Conservation (phyloP, 78 protist species). For the Dictyostelium intermedium region DNA sequence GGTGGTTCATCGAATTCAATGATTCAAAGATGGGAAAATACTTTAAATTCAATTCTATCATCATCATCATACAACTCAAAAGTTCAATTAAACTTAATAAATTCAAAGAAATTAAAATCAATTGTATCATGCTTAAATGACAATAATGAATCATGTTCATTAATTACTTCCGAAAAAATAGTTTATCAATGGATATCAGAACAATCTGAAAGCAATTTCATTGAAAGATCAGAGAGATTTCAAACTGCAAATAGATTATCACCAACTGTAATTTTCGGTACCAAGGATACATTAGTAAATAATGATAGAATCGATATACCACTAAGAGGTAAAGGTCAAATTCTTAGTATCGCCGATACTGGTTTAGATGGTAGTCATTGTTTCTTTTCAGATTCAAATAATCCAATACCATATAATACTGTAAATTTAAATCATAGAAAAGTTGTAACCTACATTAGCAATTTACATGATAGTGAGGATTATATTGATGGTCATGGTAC, state of each 20-base stretch:
- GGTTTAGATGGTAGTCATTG: slow-evolving; percentile 68
- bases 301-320: slow-evolving; percentile 11
- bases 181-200: slow-evolving; percentile 27
- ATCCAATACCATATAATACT: slow-evolving; percentile 39
- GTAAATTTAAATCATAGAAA: slow-evolving; percentile 46
- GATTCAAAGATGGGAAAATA: background rate
- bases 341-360: slow-evolving; percentile 64
- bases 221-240: background rate
- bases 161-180: background rate
- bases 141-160: background rate
- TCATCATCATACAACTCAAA: background rate
- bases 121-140: background rate
- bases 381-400: slow-evolving; percentile 28
- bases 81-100: background rate
- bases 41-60: background rate
- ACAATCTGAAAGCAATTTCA: background rate
- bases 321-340: slow-evolving; percentile 41
- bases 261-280: slow-evolving; percentile 11
- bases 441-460: slow-evolving; percentile 17
- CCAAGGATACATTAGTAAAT: background rate
- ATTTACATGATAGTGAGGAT: background rate
- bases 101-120: background rate
- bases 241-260: slow-evolving; percentile 18
- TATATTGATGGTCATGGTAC: slow-evolving; percentile 53
- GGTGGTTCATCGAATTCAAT: background rate